Evolutionary conservation across 2,329 filamentous ascomycete species (phyloP).

Genomic region (Trichoderma brevicompactum): DNA sequence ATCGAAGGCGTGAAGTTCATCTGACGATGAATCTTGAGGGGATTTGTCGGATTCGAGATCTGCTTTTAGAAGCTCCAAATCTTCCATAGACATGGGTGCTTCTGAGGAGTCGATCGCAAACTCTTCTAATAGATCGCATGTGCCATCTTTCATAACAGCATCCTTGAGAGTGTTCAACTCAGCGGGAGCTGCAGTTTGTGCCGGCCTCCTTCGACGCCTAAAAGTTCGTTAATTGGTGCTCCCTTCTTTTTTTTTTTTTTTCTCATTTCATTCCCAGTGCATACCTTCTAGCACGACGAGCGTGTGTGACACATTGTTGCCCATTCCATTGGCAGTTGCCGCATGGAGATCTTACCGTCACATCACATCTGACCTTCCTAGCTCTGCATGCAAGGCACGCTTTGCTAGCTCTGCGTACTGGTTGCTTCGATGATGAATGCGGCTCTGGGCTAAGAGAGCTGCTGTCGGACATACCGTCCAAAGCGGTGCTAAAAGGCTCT

Average conservation of each 20-base stretch:
- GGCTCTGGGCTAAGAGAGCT: constrained; percentile 22
- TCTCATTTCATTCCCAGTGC: not conserved
- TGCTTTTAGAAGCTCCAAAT: constrained; percentile 14
- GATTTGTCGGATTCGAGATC: constrained; percentile 15
- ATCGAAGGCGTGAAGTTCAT: not conserved
- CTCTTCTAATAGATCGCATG: not conserved
- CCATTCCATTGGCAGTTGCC: constrained; percentile 24
- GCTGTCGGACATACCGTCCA: constrained; percentile 10
- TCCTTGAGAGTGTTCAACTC: not conserved
- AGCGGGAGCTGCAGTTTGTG: not conserved
- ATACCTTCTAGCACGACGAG: constrained; percentile 19
- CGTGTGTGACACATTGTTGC: constrained; percentile 24
- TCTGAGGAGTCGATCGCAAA: constrained; percentile 6
- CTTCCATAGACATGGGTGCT: constrained; percentile 1
- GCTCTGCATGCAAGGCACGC: constrained; percentile 22
- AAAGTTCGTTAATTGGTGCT: not conserved
- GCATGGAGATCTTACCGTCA: constrained; percentile 19
- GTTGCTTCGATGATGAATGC: constrained; percentile 19
- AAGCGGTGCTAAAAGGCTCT: constrained; percentile 2
- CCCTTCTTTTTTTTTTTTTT: not conserved
- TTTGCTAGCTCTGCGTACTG: constrained; percentile 23
- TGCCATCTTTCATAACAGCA: not conserved
- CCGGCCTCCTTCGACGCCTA: constrained; percentile 14
- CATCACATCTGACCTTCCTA: constrained; percentile 24
- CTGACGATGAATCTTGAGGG: not conserved